A percentile compares a stretch with the other conserved stretches of the same genome.
These are phyloP conservation scores for Eucalyptus marginata DNA, from an alignment of 345 rosid species.

Conservation along the genomic window DNA sequence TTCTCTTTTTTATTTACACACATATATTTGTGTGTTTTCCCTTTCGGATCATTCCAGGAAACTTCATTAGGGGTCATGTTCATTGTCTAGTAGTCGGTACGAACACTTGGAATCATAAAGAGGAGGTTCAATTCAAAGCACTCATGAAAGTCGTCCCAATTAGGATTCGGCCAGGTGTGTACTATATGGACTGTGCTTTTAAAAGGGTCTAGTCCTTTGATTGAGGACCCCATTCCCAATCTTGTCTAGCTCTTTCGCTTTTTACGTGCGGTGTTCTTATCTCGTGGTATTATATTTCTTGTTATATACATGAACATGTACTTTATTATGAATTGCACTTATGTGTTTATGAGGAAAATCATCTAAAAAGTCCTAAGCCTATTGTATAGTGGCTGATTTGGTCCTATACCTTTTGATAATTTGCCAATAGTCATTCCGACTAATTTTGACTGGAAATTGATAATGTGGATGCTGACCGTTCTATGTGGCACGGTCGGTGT, in stretches of 20 bases:
- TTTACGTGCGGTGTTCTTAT: not conserved
- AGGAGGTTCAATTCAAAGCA: not conserved
- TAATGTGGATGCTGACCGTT: not conserved
- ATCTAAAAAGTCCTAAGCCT: too few species aligned
- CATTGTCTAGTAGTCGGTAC: not conserved
- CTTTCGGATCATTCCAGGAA: not conserved
- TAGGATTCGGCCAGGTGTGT: not conserved
- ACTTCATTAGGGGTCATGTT: not conserved
- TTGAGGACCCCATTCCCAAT: not conserved
- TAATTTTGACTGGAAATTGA: too few species aligned
- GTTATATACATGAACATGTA: not conserved
- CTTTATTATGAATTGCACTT: not conserved
- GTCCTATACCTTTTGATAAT: too few species aligned
- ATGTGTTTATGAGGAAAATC: not conserved
- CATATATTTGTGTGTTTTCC: not conserved
- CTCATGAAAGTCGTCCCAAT: not conserved
- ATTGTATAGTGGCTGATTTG: too few species aligned
- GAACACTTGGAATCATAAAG: not conserved
- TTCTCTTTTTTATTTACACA: not conserved
- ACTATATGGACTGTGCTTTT: not conserved
- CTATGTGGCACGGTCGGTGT: accelerated
- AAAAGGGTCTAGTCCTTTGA: not conserved
- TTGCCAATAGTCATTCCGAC: too few species aligned
- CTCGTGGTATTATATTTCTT: not conserved
- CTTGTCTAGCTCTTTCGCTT: not conserved